Percentiles rank a stretch among this genome's conserved stretches.
Evolutionary conservation across 2,329 filamentous ascomycete species (phyloP).

Genomic region (Xylariaceae sp.): DNA sequence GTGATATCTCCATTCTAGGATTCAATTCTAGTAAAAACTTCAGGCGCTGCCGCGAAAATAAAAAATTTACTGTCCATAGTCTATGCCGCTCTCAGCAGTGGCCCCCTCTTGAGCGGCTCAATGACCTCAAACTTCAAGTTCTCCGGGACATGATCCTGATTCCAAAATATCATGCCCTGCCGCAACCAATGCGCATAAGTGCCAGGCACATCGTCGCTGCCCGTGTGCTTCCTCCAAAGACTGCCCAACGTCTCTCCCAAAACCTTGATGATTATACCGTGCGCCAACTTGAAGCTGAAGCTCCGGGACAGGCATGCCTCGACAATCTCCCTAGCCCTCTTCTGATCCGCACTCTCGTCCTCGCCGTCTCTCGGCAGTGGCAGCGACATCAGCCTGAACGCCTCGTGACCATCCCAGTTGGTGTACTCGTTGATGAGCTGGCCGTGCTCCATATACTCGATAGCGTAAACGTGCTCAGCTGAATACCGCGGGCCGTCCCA

Average conservation of each 20-base stretch:
- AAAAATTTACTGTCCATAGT: too few species aligned
- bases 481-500: constrained; percentile 54
- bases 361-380: constrained; percentile 33
- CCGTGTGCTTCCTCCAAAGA: constrained; percentile 46
- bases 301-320: constrained; percentile 44
- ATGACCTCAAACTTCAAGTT: constrained; percentile 29
- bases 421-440: constrained; percentile 51
- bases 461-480: constrained; percentile 42
- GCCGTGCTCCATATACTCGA: constrained; percentile 45
- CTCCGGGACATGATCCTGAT: constrained; percentile 36
- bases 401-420: constrained; percentile 43
- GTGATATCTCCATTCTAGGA: too few species aligned
- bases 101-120: constrained; percentile 36
- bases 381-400: constrained; percentile 47
- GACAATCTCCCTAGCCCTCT: constrained; percentile 44
- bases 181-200: constrained; percentile 54
- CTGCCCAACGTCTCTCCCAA: constrained; percentile 47
- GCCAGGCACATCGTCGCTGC: constrained; percentile 42
- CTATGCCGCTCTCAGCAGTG: constrained; percentile 10
- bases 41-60: too few species aligned
- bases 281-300: constrained; percentile 53
- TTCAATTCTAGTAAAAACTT: too few species aligned
- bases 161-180: constrained; percentile 44
- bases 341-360: constrained; percentile 41
- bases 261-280: constrained; percentile 48